These are phyloP conservation scores for Stachybotrys echinatus DNA, from an alignment of 2,329 filamentous ascomycete genomes.

Conservation along the genomic window DNA sequence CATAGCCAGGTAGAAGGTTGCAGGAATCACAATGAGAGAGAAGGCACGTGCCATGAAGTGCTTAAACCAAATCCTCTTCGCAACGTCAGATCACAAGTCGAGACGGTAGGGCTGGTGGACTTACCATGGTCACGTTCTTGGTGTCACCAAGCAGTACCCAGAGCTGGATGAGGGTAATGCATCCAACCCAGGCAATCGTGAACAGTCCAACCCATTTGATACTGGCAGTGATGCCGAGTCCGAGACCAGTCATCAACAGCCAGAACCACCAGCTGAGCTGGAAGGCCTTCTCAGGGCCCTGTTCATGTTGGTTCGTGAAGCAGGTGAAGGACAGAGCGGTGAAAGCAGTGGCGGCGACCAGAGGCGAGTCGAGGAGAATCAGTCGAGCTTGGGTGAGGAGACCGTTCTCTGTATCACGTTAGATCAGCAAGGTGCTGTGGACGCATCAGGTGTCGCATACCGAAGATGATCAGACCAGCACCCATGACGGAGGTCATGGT, in stretches of 20 bases:
- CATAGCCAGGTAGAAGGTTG: conserved; percentile 92
- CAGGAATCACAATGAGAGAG: conserved; percentile 84
- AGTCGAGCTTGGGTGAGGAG: conserved; percentile 91
- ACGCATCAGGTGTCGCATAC: conserved; percentile 45
- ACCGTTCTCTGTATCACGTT: conserved; percentile 68
- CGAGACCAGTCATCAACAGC: conserved; percentile 80
- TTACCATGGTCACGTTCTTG: conserved; percentile 73
- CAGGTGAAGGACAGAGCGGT: conserved; percentile 86
- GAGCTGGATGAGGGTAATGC: conserved; percentile 83
- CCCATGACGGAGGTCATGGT: conserved; percentile 81
- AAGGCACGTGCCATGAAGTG: conserved; percentile 89
- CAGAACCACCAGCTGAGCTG: conserved; percentile 96
- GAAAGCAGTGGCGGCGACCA: conserved; percentile 88
- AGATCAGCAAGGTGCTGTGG: conserved; percentile 2
- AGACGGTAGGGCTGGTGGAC: conserved; percentile 14
- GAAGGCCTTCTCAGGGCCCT: conserved; percentile 85
- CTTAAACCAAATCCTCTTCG: conserved; percentile 76
- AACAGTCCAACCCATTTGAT: conserved; percentile 99
- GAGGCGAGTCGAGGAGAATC: conserved; percentile 91
- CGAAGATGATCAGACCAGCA: conserved; percentile 83
- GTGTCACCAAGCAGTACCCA: conserved; percentile 92
- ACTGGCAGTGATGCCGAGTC: conserved; percentile 83
- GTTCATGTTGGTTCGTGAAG: conserved; percentile 96
- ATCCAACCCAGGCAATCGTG: conserved; percentile 96
- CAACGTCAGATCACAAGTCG: no score